These are phyloP conservation scores for Caryopteris hybrid DNA, from an alignment of 305 asterid species.

Conservation along the genomic window DNA sequence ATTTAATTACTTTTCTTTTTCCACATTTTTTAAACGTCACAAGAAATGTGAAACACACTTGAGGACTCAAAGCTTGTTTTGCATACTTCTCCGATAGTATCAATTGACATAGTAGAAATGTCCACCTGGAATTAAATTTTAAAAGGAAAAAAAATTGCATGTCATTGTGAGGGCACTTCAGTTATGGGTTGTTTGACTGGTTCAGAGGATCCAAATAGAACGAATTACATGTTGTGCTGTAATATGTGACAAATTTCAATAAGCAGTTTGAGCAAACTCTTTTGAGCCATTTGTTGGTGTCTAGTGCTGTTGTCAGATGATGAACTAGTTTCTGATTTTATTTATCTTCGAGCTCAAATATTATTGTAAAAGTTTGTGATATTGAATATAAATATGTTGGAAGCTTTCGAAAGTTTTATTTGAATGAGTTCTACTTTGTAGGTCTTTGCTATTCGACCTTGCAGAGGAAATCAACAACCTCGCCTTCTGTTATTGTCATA, in stretches of 20 bases:
- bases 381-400: background rate
- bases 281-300: background rate
- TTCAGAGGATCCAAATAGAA: background rate
- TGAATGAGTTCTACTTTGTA: constrained; percentile 15
- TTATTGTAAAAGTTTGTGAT: background rate
- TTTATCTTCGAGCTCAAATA: background rate
- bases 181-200: background rate
- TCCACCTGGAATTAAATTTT: background rate
- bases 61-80: background rate
- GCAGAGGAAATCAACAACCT: constrained; percentile 43
- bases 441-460: constrained; percentile 55
- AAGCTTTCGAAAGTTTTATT: constrained; percentile 1
- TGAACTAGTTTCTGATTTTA: background rate
- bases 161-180: background rate
- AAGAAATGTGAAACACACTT: background rate
- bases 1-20: background rate
- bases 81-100: background rate
- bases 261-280: background rate
- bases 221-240: background rate
- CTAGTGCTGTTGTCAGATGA: background rate
- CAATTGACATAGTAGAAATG: background rate
- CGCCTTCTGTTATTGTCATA: constrained; percentile 80
- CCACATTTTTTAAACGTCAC: background rate
- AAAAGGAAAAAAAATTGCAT: background rate
- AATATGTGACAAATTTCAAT: background rate